Conservation (phyloP, 805 yeast genomes). For the Metschnikowia cubensis region DNA sequence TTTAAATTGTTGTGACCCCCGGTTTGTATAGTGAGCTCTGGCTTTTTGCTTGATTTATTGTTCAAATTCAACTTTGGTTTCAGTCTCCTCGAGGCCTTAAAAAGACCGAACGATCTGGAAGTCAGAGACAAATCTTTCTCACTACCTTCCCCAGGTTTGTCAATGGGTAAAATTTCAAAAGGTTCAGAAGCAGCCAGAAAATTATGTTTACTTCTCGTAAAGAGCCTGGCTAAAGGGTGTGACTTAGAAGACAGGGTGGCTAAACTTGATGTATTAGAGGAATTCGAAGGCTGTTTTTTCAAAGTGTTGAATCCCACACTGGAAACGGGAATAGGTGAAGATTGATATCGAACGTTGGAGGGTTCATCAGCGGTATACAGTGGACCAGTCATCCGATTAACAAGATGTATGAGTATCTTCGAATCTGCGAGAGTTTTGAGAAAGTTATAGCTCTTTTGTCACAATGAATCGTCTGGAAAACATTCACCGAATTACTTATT, state of each 20-base stretch:
- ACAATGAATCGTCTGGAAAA: background rate
- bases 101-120: slow-evolving; percentile 1
- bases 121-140: background rate
- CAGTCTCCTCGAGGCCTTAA: slow-evolving; percentile 6
- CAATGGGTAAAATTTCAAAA: background rate
- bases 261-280: slow-evolving; percentile 10
- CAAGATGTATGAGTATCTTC: background rate
- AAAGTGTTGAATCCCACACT: slow-evolving; percentile 15
- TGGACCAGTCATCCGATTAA: background rate
- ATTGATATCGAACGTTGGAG: slow-evolving; percentile 1
- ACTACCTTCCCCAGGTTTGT: background rate
- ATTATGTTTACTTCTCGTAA: slow-evolving; percentile 5
- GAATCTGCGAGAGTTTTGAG: background rate
- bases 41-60: slow-evolving; percentile 2
- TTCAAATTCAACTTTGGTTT: slow-evolving; percentile 4
- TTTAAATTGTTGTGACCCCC: slow-evolving; percentile 7
- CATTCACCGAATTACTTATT: background rate
- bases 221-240: slow-evolving; percentile 6
- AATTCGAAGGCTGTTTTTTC: slow-evolving; percentile 11
- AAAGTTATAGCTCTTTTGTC: background rate
- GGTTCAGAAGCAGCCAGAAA: slow-evolving; percentile 1
- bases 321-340: slow-evolving; percentile 9
- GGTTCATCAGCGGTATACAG: background rate
- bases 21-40: slow-evolving; percentile 9
- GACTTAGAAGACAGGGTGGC: slow-evolving; percentile 5